A percentile compares a stretch with the other conserved stretches of the same genome.
Evolutionary conservation across 2,329 filamentous ascomycete genomes (phyloP).

Genomic region (Cephalotrichum gorgonifer): DNA sequence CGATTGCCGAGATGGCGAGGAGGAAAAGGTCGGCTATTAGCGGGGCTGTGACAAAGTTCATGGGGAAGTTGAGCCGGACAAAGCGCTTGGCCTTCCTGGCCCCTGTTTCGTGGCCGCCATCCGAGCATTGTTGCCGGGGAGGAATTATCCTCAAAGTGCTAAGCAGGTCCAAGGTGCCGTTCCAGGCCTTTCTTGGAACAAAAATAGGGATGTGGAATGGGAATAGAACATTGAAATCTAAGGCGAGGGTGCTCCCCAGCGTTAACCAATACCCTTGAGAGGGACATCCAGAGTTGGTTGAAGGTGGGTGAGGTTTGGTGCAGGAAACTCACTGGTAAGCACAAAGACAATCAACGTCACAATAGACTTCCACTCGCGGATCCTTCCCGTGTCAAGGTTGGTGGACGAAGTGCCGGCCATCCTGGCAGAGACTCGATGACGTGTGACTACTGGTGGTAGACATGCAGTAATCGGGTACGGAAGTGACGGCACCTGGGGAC

Average conservation of each 20-base stretch:
- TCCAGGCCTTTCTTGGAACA: slow-evolving; percentile 39
- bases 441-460: too few relatives aligned
- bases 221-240: slow-evolving; percentile 60
- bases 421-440: background rate
- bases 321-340: slow-evolving; percentile 50
- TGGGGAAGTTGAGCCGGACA: slow-evolving; percentile 44
- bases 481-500: too few relatives aligned
- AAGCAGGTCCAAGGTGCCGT: slow-evolving; percentile 28
- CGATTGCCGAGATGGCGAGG: slow-evolving; percentile 59
- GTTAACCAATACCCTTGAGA: background rate
- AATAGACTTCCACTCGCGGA: slow-evolving; percentile 58
- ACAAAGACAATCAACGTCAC: slow-evolving; percentile 60
- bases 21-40: slow-evolving; percentile 62
- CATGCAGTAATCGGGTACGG: too few relatives aligned
- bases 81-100: slow-evolving; percentile 25
- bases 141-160: slow-evolving; percentile 39
- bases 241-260: slow-evolving; percentile 6
- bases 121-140: slow-evolving; percentile 19
- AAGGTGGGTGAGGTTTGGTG: too few relatives aligned
- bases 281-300: background rate
- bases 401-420: background rate
- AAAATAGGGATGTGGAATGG: slow-evolving; percentile 56
- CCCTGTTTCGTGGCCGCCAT: slow-evolving; percentile 11
- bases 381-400: slow-evolving; percentile 16
- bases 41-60: slow-evolving; percentile 64